These are phyloP conservation scores for Cardamine resedifolia DNA, from an alignment of 345 rosid species.

Conservation along the genomic window DNA sequence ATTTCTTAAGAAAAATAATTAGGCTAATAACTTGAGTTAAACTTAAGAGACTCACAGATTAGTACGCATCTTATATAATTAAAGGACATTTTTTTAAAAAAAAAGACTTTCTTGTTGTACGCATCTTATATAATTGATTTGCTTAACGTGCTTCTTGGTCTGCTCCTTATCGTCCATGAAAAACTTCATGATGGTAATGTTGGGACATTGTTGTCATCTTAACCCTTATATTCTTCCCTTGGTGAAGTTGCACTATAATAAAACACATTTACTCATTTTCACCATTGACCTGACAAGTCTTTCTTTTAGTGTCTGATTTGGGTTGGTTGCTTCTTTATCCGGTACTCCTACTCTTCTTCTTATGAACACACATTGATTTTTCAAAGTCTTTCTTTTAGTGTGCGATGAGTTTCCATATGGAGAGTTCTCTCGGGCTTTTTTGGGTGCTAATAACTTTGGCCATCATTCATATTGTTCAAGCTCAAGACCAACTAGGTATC, in stretches of 20 bases:
- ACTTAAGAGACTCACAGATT: no score
- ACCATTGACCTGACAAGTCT: slow-evolving; percentile 9
- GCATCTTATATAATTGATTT: no score
- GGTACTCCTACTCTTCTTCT: background rate
- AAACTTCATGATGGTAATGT: no score
- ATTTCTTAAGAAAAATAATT: no score
- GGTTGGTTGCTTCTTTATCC: background rate
- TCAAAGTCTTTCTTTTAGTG: background rate
- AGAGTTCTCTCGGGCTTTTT: background rate
- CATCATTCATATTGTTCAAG: slow-evolving; percentile 16
- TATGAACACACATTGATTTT: background rate
- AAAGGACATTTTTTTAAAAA: no score
- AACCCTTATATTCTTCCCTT: background rate
- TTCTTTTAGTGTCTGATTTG: background rate
- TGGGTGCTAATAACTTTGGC: background rate
- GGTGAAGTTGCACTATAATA: background rate
- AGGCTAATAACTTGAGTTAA: no score
- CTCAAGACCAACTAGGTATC: slow-evolving; percentile 36
- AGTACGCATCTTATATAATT: no score
- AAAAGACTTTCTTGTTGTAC: no score
- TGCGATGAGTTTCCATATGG: background rate
- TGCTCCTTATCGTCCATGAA: no score
- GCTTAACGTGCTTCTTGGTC: no score
- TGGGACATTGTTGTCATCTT: background rate
- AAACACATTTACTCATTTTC: background rate